Conservation (phyloP, 2,329 filamentous ascomycete species). For the Epichloe bromicola region DNA sequence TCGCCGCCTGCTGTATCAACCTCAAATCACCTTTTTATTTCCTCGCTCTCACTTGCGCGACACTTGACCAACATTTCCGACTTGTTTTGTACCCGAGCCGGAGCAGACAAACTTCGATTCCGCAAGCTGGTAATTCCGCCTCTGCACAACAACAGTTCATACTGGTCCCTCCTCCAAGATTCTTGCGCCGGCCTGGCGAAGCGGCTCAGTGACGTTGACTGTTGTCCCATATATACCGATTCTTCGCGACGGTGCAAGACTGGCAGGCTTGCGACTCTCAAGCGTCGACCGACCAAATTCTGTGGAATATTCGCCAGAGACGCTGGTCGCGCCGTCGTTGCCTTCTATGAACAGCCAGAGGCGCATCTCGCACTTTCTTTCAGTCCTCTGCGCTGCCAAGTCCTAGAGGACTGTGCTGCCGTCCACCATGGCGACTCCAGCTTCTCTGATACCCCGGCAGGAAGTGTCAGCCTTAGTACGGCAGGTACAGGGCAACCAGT, state of each 20-base stretch:
- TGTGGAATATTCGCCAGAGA: neutral
- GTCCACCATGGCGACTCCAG: constrained; percentile 13
- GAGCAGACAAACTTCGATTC: neutral
- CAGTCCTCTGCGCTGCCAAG: neutral
- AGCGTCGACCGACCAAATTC: neutral
- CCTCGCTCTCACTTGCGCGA: neutral
- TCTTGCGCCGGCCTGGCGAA: constrained; percentile 1
- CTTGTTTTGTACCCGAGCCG: neutral
- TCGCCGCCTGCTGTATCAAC: neutral
- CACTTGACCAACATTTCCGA: neutral
- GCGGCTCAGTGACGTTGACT: neutral
- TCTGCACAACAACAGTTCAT: neutral
- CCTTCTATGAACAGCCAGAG: constrained; percentile 5
- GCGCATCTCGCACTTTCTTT: neutral
- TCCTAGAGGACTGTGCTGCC: neutral
- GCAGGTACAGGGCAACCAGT: constrained; percentile 27
- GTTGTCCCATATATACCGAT: neutral
- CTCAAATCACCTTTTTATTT: neutral
- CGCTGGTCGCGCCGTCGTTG: neutral
- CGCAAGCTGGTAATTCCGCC: neutral
- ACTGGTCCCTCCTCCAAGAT: neutral
- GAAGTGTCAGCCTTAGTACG: constrained; percentile 34
- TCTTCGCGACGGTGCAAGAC: neutral
- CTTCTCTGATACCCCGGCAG: constrained; percentile 19
- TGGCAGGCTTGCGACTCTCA: neutral